These are phyloP conservation scores for Puccinia hordei DNA, from an alignment of 1,284 basidiomycete species.

Conservation along the genomic window DNA sequence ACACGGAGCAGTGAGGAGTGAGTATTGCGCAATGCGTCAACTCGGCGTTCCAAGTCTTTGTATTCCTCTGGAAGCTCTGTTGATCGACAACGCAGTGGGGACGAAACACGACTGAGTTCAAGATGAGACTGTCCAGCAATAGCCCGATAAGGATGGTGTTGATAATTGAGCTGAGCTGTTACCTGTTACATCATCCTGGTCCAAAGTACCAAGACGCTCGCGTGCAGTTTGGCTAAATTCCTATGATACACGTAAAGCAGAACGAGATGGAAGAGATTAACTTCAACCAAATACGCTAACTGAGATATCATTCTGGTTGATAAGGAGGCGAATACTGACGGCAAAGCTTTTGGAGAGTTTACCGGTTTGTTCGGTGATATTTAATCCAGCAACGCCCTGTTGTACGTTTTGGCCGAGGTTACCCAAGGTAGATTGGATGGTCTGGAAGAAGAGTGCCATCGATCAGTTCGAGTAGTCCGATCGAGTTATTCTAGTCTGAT, in stretches of 20 bases:
- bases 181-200: slow-evolving; percentile 47
- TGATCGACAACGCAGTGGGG: slow-evolving; percentile 3
- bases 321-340: slow-evolving; percentile 12
- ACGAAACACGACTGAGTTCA: too few species aligned
- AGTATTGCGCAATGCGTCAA: slow-evolving; percentile 78
- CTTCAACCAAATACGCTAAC: not conserved
- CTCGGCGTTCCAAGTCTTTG: slow-evolving; percentile 88
- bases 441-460: not conserved
- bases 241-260: not conserved
- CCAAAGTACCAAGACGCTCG: slow-evolving; percentile 37
- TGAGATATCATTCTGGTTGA: too few species aligned
- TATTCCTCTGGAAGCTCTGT: slow-evolving; percentile 70
- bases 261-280: not conserved
- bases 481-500: not conserved
- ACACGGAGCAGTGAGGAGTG: slow-evolving; percentile 78
- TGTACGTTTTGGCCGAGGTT: slow-evolving; percentile 43
- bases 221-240: slow-evolving; percentile 42
- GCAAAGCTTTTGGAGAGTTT: slow-evolving; percentile 38
- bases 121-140: not conserved
- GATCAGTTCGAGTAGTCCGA: not conserved
- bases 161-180: too few species aligned
- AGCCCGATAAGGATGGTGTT: not conserved
- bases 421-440: slow-evolving; percentile 18
- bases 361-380: slow-evolving; percentile 35
- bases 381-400: slow-evolving; percentile 39